Percentiles rank a stretch among this genome's conserved stretches.
Conservation (phyloP, 2,329 filamentous ascomycete species). For the Talaromyces sp. region DNA sequence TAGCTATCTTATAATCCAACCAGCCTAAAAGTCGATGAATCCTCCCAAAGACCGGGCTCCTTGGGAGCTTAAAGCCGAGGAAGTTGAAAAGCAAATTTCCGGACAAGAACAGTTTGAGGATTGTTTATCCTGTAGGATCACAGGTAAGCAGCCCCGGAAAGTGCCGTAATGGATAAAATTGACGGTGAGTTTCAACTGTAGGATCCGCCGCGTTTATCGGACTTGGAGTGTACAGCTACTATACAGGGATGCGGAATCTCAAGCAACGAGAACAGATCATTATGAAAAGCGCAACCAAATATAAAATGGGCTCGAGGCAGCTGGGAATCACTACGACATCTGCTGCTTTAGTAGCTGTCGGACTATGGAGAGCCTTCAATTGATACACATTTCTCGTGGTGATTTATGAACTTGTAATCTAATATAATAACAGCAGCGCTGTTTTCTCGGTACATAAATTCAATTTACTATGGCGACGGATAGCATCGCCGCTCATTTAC, state of each 20-base stretch:
- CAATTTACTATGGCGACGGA: neutral
- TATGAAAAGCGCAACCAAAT: slow-evolving; percentile 61
- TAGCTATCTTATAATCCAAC: neutral
- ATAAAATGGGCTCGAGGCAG: slow-evolving; percentile 66
- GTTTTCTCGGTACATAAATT: neutral
- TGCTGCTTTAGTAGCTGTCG: slow-evolving; percentile 61
- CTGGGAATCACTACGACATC: slow-evolving; percentile 64
- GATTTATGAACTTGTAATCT: neutral
- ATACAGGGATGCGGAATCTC: slow-evolving; percentile 67
- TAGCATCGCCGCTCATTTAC: neutral
- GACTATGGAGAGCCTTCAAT: slow-evolving; percentile 61
- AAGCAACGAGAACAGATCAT: slow-evolving; percentile 57
- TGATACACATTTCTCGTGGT: slow-evolving; percentile 26
- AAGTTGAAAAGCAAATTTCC: slow-evolving; percentile 52
- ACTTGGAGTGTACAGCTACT: slow-evolving; percentile 70
- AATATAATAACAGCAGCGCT: neutral
- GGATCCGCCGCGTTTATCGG: slow-evolving; percentile 70
- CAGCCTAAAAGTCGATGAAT: slow-evolving; percentile 31
- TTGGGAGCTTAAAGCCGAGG: slow-evolving; percentile 50
- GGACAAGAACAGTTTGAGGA: slow-evolving; percentile 46
- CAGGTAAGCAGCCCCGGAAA: slow-evolving; percentile 51
- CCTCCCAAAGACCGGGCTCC: slow-evolving; percentile 41
- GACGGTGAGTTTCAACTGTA: slow-evolving; percentile 27
- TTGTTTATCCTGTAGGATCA: slow-evolving; percentile 64
- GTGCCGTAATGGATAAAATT: neutral